Percentiles rank a stretch among this genome's conserved stretches.
Conservation (phyloP, 2,329 filamentous ascomycete species). For the Mycogone perniciosa region DNA sequence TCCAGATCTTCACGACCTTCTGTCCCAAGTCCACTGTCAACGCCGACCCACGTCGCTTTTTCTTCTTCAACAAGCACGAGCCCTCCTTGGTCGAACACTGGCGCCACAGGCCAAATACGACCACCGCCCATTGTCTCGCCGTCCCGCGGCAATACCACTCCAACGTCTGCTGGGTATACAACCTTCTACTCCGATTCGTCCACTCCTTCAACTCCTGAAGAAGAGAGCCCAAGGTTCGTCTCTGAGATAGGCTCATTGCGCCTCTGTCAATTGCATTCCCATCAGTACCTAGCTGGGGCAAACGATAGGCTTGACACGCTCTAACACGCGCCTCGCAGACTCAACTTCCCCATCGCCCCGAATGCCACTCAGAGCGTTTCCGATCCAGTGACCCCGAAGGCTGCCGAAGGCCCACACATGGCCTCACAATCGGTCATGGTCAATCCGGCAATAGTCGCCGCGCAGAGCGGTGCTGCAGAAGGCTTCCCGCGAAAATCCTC, state of each 20-base stretch:
- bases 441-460: slow-evolving; percentile 35
- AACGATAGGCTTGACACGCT: background rate
- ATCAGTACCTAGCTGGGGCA: background rate
- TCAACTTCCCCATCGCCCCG: slow-evolving; percentile 27
- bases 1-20: slow-evolving; percentile 42
- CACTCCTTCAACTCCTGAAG: slow-evolving; percentile 28
- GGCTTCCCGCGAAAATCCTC: slow-evolving; percentile 66
- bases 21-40: slow-evolving; percentile 45
- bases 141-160: slow-evolving; percentile 7
- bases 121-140: slow-evolving; percentile 17
- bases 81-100: slow-evolving; percentile 14
- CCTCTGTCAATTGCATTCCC: background rate
- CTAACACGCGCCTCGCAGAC: slow-evolving; percentile 18
- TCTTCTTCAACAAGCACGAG: slow-evolving; percentile 36
- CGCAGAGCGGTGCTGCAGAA: slow-evolving; percentile 27
- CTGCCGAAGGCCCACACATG: slow-evolving; percentile 33
- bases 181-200: slow-evolving; percentile 34
- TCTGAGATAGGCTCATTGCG: slow-evolving; percentile 4
- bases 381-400: slow-evolving; percentile 38
- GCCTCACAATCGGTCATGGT: slow-evolving; percentile 41
- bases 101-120: slow-evolving; percentile 16
- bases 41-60: slow-evolving; percentile 37
- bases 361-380: slow-evolving; percentile 45
- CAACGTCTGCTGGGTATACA: slow-evolving; percentile 19
- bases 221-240: slow-evolving; percentile 28